A percentile compares a stretch with the other conserved stretches of the same genome.
phyloP scores from a whole-genome alignment of 2,329 filamentous ascomycete species.

The Penicillium psychrosexuale region DNA sequence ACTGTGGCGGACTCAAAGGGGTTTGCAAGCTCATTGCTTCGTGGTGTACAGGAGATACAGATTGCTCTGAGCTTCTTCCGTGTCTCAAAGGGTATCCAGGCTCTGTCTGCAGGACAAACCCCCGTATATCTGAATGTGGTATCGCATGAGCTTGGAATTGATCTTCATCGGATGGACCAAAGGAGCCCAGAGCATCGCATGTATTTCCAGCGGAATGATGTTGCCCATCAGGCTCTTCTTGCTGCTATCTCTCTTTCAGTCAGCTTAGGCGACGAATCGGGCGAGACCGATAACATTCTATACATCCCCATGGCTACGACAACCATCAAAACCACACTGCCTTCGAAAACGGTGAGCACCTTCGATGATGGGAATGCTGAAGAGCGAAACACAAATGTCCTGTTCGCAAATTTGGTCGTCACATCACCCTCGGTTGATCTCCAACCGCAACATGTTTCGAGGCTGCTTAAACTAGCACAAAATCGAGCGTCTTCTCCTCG shows the following conservation, averaged over 20 bases:
- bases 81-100: conserved; percentile 73
- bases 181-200: conserved; percentile 94
- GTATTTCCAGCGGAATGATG: conserved; percentile 92
- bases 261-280: conserved; percentile 84
- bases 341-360: conserved; percentile 87
- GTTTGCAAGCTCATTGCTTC: conserved; percentile 82
- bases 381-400: conserved; percentile 90
- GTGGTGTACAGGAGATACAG: conserved; percentile 94
- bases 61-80: conserved; percentile 90
- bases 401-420: conserved; percentile 93
- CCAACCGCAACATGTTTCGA: conserved; percentile 84
- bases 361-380: conserved; percentile 66
- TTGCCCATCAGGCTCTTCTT: conserved; percentile 89
- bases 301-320: conserved; percentile 98
- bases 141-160: conserved; percentile 94
- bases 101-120: conserved; percentile 63
- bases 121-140: conserved; percentile 80
- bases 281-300: conserved; percentile 77
- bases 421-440: conserved; percentile 94
- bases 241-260: conserved; percentile 90
- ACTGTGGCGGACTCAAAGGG: conserved; percentile 90
- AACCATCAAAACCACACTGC: conserved; percentile 87
- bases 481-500: conserved; percentile 47
- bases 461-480: conserved; percentile 73
- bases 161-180: conserved; percentile 84